These are phyloP conservation scores for Craspedostauros australis DNA, from an alignment of 108 stramenopile species.

Conservation along the genomic window DNA sequence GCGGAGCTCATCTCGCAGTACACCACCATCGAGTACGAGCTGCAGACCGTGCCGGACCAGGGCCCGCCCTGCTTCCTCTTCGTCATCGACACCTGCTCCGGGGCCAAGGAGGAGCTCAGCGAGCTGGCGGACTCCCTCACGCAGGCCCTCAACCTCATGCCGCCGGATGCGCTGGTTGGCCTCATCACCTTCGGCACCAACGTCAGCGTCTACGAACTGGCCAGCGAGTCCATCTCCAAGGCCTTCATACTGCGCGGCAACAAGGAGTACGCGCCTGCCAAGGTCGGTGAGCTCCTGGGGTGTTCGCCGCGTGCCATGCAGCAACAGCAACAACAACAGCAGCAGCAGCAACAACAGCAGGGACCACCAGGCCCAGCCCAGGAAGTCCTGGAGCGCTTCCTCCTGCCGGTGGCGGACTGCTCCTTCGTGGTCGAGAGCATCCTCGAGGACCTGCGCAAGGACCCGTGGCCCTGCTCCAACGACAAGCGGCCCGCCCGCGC, in stretches of 20 bases:
- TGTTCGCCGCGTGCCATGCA: constrained; percentile 43
- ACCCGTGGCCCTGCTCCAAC: constrained; percentile 93
- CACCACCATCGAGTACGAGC: constrained; percentile 96
- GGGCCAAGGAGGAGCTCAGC: constrained; percentile 89
- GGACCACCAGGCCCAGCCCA: constrained; percentile 40
- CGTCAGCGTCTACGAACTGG: constrained; percentile 97
- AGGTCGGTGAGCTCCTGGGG: constrained; percentile 85
- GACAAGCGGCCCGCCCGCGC: constrained; percentile 91
- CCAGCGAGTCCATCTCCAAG: constrained; percentile 88
- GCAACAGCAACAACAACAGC: constrained; percentile 20
- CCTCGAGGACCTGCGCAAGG: constrained; percentile 93
- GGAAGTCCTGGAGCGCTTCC: constrained; percentile 81
- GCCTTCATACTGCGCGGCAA: constrained; percentile 91
- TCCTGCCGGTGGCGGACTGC: constrained; percentile 92
- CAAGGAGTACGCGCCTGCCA: constrained; percentile 75
- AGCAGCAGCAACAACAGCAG: constrained; percentile 29
- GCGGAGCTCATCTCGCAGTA: constrained; percentile 99
- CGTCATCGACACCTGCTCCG: constrained; percentile 90
- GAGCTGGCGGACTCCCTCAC: constrained; percentile 91
- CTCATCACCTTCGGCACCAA: constrained; percentile 97
- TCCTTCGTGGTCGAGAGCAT: constrained; percentile 88
- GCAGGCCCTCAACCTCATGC: constrained; percentile 92
- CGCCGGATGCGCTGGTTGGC: constrained; percentile 92
- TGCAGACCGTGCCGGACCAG: constrained; percentile 72
- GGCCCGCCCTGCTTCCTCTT: constrained; percentile 97